Base-by-base conservation (phyloP, 208 protist genomes). In the Trypanosoma grayi region DNA sequence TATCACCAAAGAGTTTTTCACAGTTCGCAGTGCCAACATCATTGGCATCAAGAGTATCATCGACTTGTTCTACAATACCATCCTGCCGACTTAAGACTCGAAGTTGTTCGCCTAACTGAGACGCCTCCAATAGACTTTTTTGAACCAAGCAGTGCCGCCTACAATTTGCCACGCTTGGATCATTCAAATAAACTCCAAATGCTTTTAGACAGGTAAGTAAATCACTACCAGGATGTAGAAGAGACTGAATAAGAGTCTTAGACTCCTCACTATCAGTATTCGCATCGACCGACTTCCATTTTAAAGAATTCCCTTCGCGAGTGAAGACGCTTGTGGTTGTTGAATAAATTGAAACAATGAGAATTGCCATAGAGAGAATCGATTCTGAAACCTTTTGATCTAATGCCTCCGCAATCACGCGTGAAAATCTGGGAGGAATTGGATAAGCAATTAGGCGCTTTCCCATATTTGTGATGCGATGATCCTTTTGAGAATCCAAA, bases 251-350 rank as follows among this genome's bases (percentile, higher is more conserved):
- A 10, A 55, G 37, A 14, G 53, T 60, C n/a, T 81, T 69, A 61
- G 75, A 57, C 22, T 79, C 67, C 20, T 41, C 59, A 47, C 65
- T 34, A 54, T 73, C 69, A 9, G 40, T 62, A 22, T 61, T 50
- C 31, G 59, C 46, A 55, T 86, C 74, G 5, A 63, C 63, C 52
- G 66, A 83, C 9, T 60, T 81, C 53, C 77, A 75, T 66, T 92
- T 94, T 13, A 92, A 51, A 37, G 75, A 69, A 61, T 91, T 92
- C 39, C 86, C 90, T 44, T 93, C 87, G 31, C 68, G 76, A 10
- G 82, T 93, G 73, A 97, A 97, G 46, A 93, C 73, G 55, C 66
- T 89, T 9, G 85, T 80, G 4, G 85, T 85, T 20, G 84, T 94
- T n/a, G 88, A 78, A 48, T 68, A 70, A 20, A 92, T 73, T 2